phyloP scores from a whole-genome alignment of 1,284 basidiomycete genomes.

The Ustilago trichophora region DNA sequence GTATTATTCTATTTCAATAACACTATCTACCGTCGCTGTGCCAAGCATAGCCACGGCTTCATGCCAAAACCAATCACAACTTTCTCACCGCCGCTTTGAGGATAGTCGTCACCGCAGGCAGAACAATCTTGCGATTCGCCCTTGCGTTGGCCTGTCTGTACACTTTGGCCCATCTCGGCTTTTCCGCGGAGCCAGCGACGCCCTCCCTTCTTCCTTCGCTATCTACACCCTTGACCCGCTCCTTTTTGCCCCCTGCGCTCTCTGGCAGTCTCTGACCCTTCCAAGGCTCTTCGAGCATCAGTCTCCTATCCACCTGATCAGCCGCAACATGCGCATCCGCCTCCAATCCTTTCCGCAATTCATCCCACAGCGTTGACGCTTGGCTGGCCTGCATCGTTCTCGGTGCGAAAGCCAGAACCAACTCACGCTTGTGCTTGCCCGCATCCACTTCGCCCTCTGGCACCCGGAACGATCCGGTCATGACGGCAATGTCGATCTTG shows the following conservation, averaged over 20 bases:
- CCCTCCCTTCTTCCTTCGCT: constrained; percentile 20
- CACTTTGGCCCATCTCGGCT: constrained; percentile 40
- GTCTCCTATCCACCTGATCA: background rate
- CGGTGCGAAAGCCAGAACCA: constrained; percentile 45
- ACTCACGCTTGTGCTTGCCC: constrained; percentile 54
- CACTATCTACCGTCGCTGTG: too few relatives aligned
- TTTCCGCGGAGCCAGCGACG: background rate
- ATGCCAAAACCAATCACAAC: constrained; percentile 9
- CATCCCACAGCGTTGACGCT: constrained; percentile 21
- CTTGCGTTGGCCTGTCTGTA: constrained; percentile 56
- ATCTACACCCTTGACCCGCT: constrained; percentile 47
- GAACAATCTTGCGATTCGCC: constrained; percentile 61
- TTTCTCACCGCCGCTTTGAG: constrained; percentile 34
- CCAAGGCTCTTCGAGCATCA: constrained; percentile 52
- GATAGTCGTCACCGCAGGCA: constrained; percentile 50
- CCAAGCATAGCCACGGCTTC: background rate
- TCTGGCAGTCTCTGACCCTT: constrained; percentile 47
- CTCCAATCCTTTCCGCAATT: constrained; percentile 33
- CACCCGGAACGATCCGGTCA: constrained; percentile 51
- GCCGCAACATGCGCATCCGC: too few relatives aligned
- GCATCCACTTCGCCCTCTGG: constrained; percentile 36
- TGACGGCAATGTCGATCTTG: constrained; percentile 50
- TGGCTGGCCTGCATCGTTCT: constrained; percentile 10
- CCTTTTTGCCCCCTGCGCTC: constrained; percentile 45
- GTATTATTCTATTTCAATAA: too few relatives aligned